Conservation (phyloP, 192 early-diverging fungal genomes). For the Entomortierella lignicola region DNA sequence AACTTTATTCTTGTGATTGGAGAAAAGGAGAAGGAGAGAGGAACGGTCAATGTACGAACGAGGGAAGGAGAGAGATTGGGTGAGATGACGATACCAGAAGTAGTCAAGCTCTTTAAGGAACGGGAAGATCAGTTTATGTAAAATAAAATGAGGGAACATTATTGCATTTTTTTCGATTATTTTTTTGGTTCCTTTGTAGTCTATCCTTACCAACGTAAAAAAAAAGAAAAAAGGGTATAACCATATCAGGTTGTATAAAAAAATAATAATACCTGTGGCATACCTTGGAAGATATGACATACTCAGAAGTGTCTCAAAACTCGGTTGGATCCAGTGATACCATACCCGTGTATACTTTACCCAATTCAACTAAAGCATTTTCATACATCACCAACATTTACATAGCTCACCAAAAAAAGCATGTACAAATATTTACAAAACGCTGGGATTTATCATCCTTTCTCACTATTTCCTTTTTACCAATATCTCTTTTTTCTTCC, state of each 20-base stretch:
- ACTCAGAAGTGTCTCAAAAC: not conserved
- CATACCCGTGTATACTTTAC: constrained; percentile 6
- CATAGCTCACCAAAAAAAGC: not conserved
- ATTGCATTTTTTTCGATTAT: too few species aligned
- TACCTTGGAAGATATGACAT: constrained; percentile 6
- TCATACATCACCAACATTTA: not conserved
- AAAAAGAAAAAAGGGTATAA: too few species aligned
- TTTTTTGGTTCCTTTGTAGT: too few species aligned
- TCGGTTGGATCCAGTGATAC: constrained; percentile 2
- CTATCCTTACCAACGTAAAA: too few species aligned
- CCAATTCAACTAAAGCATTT: not conserved
- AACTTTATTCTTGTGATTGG: constrained; percentile 75
- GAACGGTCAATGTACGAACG: constrained; percentile 78
- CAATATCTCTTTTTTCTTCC: constrained; percentile 4
- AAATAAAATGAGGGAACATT: too few species aligned
- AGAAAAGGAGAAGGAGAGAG: constrained; percentile 11
- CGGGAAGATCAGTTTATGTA: constrained; percentile 55
- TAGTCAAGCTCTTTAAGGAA: constrained; percentile 67
- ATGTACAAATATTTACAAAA: not conserved
- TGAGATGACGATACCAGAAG: constrained; percentile 68
- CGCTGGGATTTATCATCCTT: not conserved
- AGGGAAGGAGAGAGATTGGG: constrained; percentile 72
- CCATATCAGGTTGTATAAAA: too few species aligned
- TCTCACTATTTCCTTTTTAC: not conserved
- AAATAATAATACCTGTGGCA: constrained; percentile 2